Evolutionary conservation across 257 asterid genomes (phyloP), one percentile per base, ranked within the genome.

Genomic region (Gentiana straminea): DNA sequence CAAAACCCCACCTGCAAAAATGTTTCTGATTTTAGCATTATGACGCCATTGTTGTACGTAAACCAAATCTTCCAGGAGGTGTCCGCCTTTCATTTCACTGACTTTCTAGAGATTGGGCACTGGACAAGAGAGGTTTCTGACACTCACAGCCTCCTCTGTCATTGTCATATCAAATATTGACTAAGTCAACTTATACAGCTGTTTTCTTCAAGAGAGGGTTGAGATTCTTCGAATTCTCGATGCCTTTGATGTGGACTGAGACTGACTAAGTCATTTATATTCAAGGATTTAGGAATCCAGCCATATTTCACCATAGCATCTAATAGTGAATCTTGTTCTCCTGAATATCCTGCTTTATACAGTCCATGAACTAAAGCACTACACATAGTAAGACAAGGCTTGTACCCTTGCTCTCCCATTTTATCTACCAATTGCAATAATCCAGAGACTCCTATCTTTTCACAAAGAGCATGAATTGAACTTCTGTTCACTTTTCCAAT

Each of bases 341-440:
- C 84, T 59, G 68, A 69, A 65, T 63, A 71, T 63, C 95, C 96
- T 6, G 82, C 73, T 70, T 73, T 81, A 52, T 77, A 62, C 71
- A 88, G 69, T 59, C 90, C 88, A 36, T 55, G 61, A 11, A 71
- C 73, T 78, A 85, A 76, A 63, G 77, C 70, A 64, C 90, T 60
- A 62, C 95, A 88, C 10, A 81, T 75, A 54, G 77, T 63, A 43
- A 78, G 66, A 62, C 77, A 68, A 37, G 94, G 95, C 52, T 49
- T 76, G 72, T 78, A 80, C 55, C 88, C 94, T 63, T 80, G 77
- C 55, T 64, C 75, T 61, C 76, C 80, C 79, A 85, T 72, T 69
- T 77, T 67, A 50, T 73, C 68, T 43, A 88, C 86, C 45, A 71
- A 70, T 51, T 65, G 66, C 70, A 79, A 52, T 12, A 87, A 61